Conservation (phyloP, 2,329 filamentous ascomycete genomes). For the Graphilbum fragrans region DNA sequence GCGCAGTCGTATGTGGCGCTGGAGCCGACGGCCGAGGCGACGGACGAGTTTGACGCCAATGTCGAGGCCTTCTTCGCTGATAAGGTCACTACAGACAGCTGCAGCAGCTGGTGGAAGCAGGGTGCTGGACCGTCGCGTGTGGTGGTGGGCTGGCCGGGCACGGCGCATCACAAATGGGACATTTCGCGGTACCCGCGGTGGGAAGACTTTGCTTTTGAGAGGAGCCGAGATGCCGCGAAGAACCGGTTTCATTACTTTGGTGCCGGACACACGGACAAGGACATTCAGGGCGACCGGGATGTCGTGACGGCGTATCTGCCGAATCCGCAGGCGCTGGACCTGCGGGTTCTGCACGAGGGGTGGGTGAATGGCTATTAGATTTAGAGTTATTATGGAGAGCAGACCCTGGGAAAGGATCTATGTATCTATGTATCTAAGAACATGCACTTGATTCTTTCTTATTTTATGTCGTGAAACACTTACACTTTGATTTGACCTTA, state of each 20-base stretch:
- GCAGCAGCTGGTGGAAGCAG: constrained; percentile 11
- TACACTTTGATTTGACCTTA: too few species aligned
- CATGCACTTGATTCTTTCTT: too few species aligned
- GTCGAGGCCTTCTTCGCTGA: constrained; percentile 5
- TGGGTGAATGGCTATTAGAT: constrained; percentile 4
- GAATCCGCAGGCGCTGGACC: neutral
- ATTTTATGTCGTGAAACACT: too few species aligned
- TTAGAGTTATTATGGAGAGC: too few species aligned
- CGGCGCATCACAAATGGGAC: constrained; percentile 4
- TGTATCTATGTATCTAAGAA: too few species aligned
- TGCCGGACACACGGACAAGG: neutral
- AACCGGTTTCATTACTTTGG: neutral
- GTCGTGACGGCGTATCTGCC: neutral
- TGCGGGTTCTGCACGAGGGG: constrained; percentile 2
- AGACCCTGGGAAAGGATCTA: too few species aligned
- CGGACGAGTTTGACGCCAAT: constrained; percentile 10
- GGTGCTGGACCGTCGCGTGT: constrained; percentile 2
- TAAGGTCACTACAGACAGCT: constrained; percentile 6
- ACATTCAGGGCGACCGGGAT: neutral
- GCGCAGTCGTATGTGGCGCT: constrained; percentile 7
- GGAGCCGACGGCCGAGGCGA: constrained; percentile 7
- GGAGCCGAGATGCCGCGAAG: neutral
- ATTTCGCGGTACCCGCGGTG: constrained; percentile 4
- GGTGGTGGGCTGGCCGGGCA: constrained; percentile 10
- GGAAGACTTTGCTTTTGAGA: constrained; percentile 7